Evolutionary conservation across 2,329 filamentous ascomycete species (phyloP).

Genomic region (Cryphonectria parasitica): DNA sequence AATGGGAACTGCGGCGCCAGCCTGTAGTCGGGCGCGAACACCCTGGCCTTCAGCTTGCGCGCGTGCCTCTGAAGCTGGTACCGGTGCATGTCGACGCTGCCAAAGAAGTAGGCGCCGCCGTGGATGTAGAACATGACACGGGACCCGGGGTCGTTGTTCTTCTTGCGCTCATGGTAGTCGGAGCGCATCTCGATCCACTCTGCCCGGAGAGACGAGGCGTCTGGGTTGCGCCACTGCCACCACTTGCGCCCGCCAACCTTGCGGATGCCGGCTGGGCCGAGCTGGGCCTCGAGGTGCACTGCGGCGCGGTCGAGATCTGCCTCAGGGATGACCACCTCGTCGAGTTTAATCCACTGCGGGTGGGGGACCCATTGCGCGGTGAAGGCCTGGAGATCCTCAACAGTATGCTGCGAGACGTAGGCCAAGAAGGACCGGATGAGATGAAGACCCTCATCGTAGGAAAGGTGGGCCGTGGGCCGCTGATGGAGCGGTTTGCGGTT

Average conservation of each 20-base stretch:
- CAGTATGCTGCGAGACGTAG: slow-evolving; percentile 84
- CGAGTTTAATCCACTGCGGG: slow-evolving; percentile 83
- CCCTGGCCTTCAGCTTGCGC: slow-evolving; percentile 85
- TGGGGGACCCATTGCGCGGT: slow-evolving; percentile 90
- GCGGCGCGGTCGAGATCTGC: slow-evolving; percentile 70
- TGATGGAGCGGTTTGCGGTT: slow-evolving; percentile 75
- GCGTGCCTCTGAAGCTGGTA: slow-evolving; percentile 98
- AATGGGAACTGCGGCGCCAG: slow-evolving; percentile 94
- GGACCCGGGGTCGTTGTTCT: slow-evolving; percentile 60
- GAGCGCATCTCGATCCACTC: slow-evolving; percentile 97
- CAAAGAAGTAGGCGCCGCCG: slow-evolving; percentile 94
- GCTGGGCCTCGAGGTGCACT: slow-evolving; percentile 67
- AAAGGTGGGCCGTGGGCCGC: slow-evolving; percentile 87
- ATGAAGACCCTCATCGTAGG: slow-evolving; percentile 90
- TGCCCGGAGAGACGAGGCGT: slow-evolving; percentile 68
- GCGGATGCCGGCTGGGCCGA: slow-evolving; percentile 76
- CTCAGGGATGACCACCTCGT: slow-evolving; percentile 68
- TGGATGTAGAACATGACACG: slow-evolving; percentile 93
- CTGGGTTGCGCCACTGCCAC: slow-evolving; percentile 82
- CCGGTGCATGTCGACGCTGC: slow-evolving; percentile 93
- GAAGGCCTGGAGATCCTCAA: slow-evolving; percentile 92
- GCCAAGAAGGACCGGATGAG: slow-evolving; percentile 84
- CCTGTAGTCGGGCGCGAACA: slow-evolving; percentile 85
- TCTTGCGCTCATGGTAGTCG: slow-evolving; percentile 75
- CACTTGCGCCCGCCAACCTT: slow-evolving; percentile 80